Percentiles rank a stretch among this genome's conserved stretches.
Evolutionary conservation across 2,329 filamentous ascomycete genomes (phyloP).

Genomic region (Scolecobasidium constrictum): DNA sequence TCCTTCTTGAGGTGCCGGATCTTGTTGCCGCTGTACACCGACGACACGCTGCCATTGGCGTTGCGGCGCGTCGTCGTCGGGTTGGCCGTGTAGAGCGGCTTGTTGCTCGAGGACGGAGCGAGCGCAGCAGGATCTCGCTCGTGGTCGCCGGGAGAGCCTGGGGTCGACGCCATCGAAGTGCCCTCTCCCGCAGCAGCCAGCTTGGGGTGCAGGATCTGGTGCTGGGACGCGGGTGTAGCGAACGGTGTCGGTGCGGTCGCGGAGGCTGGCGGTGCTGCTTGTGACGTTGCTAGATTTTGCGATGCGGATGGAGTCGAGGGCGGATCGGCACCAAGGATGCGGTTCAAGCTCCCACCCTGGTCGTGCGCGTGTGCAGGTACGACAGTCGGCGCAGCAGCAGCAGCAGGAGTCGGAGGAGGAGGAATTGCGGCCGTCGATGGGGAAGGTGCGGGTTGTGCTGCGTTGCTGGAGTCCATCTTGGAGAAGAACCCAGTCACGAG

Average conservation of each 20-base stretch:
- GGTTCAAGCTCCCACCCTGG: slow-evolving; percentile 6
- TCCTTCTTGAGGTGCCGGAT: slow-evolving; percentile 81
- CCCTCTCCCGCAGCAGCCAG: neutral
- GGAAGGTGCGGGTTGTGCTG: too few species aligned
- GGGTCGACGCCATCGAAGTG: neutral
- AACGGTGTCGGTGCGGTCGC: neutral
- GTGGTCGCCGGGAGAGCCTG: neutral
- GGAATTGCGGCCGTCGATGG: too few species aligned
- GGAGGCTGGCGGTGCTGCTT: neutral
- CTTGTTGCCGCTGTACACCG: slow-evolving; percentile 61
- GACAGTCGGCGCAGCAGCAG: too few species aligned
- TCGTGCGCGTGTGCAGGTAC: too few species aligned
- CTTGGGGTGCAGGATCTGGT: neutral
- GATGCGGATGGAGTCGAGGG: neutral
- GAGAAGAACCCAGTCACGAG: too few species aligned
- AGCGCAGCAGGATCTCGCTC: neutral
- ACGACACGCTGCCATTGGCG: slow-evolving; percentile 54
- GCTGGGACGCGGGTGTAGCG: slow-evolving; percentile 5
- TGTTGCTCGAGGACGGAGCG: neutral
- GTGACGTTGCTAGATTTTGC: neutral
- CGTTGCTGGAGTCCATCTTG: too few species aligned
- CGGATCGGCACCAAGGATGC: slow-evolving; percentile 7
- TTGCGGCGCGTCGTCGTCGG: slow-evolving; percentile 46
- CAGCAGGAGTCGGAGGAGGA: too few species aligned
- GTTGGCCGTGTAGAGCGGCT: slow-evolving; percentile 31